phyloP scores from a whole-genome alignment of 768 basidiomycete genomes.

The Rhodotorula babjevae region DNA sequence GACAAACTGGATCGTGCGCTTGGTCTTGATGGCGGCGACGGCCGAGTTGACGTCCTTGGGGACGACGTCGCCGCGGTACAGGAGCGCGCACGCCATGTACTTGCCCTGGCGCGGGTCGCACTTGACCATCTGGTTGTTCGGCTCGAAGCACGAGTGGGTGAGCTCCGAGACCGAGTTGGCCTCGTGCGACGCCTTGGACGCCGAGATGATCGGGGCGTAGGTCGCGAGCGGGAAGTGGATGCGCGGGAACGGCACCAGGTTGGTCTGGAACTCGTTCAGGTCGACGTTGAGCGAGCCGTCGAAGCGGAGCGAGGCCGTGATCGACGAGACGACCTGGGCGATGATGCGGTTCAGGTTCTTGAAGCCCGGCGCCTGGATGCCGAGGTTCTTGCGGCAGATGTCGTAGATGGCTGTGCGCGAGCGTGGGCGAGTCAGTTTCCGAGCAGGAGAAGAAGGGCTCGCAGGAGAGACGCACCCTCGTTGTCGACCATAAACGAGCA shows the following conservation, averaged over 20 bases:
- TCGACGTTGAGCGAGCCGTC: conserved; percentile 97
- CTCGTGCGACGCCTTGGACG: conserved; percentile 89
- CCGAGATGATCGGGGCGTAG: conserved; percentile 86
- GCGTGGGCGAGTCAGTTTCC: background rate
- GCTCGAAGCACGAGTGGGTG: conserved; percentile 97
- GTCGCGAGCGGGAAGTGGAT: conserved; percentile 98
- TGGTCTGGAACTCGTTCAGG: conserved; percentile 96
- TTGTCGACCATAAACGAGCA: conserved; percentile 99
- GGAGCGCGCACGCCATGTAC: conserved; percentile 61
- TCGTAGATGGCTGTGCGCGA: conserved; percentile 69
- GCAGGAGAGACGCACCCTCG: conserved; percentile 55
- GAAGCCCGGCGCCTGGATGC: conserved; percentile 79
- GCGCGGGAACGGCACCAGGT: conserved; percentile 75
- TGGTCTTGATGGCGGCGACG: conserved; percentile 90
- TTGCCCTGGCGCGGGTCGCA: conserved; percentile 97
- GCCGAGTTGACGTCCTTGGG: conserved; percentile 75
- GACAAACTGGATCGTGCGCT: conserved; percentile 95
- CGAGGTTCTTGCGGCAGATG: conserved; percentile 94
- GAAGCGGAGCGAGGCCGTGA: conserved; percentile 94
- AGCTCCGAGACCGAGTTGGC: conserved; percentile 96
- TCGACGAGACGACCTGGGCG: conserved; percentile 95
- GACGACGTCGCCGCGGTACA: conserved; percentile 41
- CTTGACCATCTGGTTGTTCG: conserved; percentile 92
- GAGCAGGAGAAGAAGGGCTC: background rate
- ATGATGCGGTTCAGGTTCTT: conserved; percentile 92